These are phyloP conservation scores for Mycosphaerella arachidis DNA, from an alignment of 2,329 filamentous ascomycete species.

Conservation along the genomic window DNA sequence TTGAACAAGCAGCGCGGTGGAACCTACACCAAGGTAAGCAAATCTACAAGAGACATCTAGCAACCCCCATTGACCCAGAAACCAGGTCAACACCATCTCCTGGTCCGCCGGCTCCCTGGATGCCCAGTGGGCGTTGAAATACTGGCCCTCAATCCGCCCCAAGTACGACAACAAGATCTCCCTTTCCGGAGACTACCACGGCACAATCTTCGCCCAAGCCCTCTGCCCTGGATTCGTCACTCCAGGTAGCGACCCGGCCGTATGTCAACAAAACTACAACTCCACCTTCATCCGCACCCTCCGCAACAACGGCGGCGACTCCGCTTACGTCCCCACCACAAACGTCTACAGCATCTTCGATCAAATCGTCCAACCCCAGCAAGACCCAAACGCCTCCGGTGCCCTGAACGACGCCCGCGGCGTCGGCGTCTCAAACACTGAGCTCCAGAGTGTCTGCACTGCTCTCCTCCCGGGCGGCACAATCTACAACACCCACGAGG, in stretches of 20 bases:
- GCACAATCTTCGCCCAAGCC: constrained; percentile 39
- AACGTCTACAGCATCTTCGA: constrained; percentile 49
- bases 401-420: constrained; percentile 38
- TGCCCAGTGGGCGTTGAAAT: constrained; percentile 55
- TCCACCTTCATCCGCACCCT: constrained; percentile 43
- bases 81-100: constrained; percentile 42
- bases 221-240: constrained; percentile 27
- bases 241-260: constrained; percentile 34
- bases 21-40: background rate
- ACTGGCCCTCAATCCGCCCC: constrained; percentile 49
- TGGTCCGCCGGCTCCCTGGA: constrained; percentile 54
- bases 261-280: constrained; percentile 47
- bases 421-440: constrained; percentile 49
- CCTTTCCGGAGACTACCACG: constrained; percentile 51
- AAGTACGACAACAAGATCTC: constrained; percentile 47
- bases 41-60: background rate
- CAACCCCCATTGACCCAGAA: background rate
- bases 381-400: constrained; percentile 45
- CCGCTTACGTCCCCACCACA: constrained; percentile 53
- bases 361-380: constrained; percentile 50
- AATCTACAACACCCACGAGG: constrained; percentile 46
- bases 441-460: constrained; percentile 44
- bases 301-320: constrained; percentile 44
- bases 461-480: constrained; percentile 35
- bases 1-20: background rate